Evolutionary conservation across 176 grass and related monocot species (phyloP), one percentile per base, ranked within the genome.

Genomic region (Musa troglodytarum): DNA sequence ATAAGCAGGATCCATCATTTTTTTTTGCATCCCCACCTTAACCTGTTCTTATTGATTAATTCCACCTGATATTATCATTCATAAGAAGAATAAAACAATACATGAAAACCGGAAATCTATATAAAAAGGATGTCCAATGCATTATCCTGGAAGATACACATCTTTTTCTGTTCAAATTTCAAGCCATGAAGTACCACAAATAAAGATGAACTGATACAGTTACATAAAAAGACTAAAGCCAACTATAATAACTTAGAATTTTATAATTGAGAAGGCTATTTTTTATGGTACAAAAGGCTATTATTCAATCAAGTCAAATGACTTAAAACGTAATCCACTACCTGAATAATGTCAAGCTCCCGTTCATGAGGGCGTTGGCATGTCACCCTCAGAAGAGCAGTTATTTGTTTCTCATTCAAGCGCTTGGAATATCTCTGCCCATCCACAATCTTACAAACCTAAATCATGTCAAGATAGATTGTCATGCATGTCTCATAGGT

Each of bases 351-450:
- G 14, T 59, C 65, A 0, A 0, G 0, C 68, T 93, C 77, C 1
- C 88, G 80, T 1, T 23, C n/a, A 11, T 11, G 0, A 61, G 94
- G 90, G 1, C 0, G 1, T 61, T 89, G 75, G 70, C 84, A 84
- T 68, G 86, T 86, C 29, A 54, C 71, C 1, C 1, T 9, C 15
- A 88, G 85, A 53, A 93, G 61, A 9, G 15, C 51, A 68, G 72
- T 29, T 24, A 83, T 82, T 65, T 93, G 94, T 3, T 1, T 16
- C 0, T 82, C 20, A 2, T 79, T 81, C 65, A 98, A 61, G 34
- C 75, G 88, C 73, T 83, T 93, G 20, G 22, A 56, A 29, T 93
- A 98, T 14, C 78, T 80, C 49, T 98, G 94, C 9, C 88, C 90
- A 0, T 72, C 26, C 16, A 91, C 58, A 63, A 95, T 91, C 28